phyloP scores from a whole-genome alignment of 208 protist genomes.

The Leishmania mexicana region DNA sequence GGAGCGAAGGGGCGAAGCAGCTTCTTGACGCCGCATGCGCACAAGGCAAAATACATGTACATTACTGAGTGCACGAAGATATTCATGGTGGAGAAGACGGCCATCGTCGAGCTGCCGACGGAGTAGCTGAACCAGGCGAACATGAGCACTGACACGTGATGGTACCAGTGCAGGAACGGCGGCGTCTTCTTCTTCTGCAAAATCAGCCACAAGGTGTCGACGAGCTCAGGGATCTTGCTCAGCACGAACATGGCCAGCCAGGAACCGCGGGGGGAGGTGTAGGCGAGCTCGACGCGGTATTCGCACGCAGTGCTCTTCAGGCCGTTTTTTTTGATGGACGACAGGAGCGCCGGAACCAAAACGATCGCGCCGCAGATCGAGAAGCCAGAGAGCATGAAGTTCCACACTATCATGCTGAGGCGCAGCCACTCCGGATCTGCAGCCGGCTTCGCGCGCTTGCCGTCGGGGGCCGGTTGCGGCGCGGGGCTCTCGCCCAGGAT shows the following conservation, averaged over 20 bases:
- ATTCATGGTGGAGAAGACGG: conserved; percentile 93
- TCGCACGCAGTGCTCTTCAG: conserved; percentile 64
- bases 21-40: conserved; percentile 60
- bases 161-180: conserved; percentile 92
- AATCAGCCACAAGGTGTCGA: conserved; percentile 85
- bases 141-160: conserved; percentile 93
- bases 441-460: conserved; percentile 32
- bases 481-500: conserved; percentile 44
- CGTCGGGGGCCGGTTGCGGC: conserved; percentile 21
- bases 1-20: conserved; percentile 73
- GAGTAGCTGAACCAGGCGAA: conserved; percentile 89
- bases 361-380: conserved; percentile 70
- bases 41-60: conserved; percentile 95
- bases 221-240: conserved; percentile 85
- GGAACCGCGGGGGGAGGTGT: conserved; percentile 50
- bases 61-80: conserved; percentile 94
- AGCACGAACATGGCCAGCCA: conserved; percentile 80
- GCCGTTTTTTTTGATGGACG: conserved; percentile 30
- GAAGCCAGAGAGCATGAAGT: conserved; percentile 83
- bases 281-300: conserved; percentile 47
- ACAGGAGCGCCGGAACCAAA: conserved; percentile 56
- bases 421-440: conserved; percentile 56
- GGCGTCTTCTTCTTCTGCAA: conserved; percentile 81
- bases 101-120: conserved; percentile 53
- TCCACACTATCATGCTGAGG: conserved; percentile 78